Evolutionary conservation across 192 early-diverging fungal genomes (phyloP).

Genomic region (Mortierella antarctica): DNA sequence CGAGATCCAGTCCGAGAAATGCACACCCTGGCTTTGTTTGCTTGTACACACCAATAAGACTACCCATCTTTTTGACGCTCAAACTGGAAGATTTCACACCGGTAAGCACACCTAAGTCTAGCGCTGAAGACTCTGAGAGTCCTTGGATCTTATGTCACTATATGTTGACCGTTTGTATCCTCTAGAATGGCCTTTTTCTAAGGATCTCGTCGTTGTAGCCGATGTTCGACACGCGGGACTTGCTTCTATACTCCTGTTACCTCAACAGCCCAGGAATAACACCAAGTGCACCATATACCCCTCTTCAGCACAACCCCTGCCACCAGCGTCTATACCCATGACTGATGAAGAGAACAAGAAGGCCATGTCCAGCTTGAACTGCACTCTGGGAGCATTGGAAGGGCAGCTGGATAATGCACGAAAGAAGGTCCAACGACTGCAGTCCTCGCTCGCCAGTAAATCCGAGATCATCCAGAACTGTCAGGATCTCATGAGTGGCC

Average conservation of each 20-base stretch:
- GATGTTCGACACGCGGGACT: constrained; percentile 13
- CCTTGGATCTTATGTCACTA: too few relatives aligned
- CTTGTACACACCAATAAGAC: constrained; percentile 2
- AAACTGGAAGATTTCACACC: too few relatives aligned
- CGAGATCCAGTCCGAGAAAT: constrained; percentile 9
- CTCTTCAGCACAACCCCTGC: not conserved
- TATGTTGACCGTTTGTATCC: too few relatives aligned
- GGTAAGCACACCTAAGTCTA: too few relatives aligned
- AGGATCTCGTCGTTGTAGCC: constrained; percentile 2
- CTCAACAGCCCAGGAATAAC: not conserved
- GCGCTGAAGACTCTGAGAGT: too few relatives aligned
- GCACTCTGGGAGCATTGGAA: not conserved
- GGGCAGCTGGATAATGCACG: constrained; percentile 14
- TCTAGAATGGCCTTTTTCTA: constrained; percentile 12
- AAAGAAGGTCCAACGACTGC: constrained; percentile 5
- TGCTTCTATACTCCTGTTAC: constrained; percentile 4
- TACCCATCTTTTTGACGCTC: not conserved
- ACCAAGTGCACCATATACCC: constrained; percentile 14
- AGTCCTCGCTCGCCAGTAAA: constrained; percentile 14
- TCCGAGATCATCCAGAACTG: constrained; percentile 22
- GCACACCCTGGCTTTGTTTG: constrained; percentile 1
- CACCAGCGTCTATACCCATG: not conserved
- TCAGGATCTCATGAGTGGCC: constrained; percentile 9
- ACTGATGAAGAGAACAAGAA: not conserved
- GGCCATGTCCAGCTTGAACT: constrained; percentile 9